phyloP scores from a whole-genome alignment of 2,329 filamentous ascomycete species.

The Neoarthrinium moseri region DNA sequence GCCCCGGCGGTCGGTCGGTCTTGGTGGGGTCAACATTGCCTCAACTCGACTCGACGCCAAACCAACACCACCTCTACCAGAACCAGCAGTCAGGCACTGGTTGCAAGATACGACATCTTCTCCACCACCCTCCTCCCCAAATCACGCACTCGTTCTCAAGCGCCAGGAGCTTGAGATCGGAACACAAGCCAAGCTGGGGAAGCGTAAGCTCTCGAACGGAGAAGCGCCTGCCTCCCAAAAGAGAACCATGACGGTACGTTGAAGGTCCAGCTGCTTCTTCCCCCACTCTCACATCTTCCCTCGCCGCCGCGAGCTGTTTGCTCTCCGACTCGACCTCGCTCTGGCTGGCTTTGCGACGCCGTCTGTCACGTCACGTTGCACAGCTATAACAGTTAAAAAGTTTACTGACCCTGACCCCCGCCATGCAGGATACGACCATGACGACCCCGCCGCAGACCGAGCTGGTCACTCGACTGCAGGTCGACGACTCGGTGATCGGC shows the following conservation, averaged over 20 bases:
- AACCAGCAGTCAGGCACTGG: background rate
- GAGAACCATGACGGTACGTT: slow-evolving; percentile 61
- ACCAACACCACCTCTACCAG: background rate
- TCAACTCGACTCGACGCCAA: background rate
- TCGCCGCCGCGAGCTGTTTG: background rate
- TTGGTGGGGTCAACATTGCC: background rate
- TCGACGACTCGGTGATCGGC: slow-evolving; percentile 58
- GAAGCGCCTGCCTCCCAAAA: slow-evolving; percentile 56
- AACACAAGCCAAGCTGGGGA: slow-evolving; percentile 56
- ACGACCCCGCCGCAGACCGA: slow-evolving; percentile 50
- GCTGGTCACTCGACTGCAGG: slow-evolving; percentile 64
- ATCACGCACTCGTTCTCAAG: slow-evolving; percentile 10
- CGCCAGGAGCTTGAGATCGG: slow-evolving; percentile 16
- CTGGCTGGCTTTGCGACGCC: background rate
- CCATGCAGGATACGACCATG: slow-evolving; percentile 48
- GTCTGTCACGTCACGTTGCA: background rate
- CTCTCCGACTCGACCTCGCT: background rate
- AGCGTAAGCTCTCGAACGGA: slow-evolving; percentile 65
- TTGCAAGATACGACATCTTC: slow-evolving; percentile 1
- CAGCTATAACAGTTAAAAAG: background rate
- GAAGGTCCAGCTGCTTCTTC: background rate
- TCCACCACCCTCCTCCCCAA: background rate
- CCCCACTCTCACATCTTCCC: background rate
- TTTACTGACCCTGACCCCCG: slow-evolving; percentile 14
- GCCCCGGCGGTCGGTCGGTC: no score